These are phyloP conservation scores for Diplodia seriata DNA, from an alignment of 2,329 filamentous ascomycete genomes.

Conservation along the genomic window DNA sequence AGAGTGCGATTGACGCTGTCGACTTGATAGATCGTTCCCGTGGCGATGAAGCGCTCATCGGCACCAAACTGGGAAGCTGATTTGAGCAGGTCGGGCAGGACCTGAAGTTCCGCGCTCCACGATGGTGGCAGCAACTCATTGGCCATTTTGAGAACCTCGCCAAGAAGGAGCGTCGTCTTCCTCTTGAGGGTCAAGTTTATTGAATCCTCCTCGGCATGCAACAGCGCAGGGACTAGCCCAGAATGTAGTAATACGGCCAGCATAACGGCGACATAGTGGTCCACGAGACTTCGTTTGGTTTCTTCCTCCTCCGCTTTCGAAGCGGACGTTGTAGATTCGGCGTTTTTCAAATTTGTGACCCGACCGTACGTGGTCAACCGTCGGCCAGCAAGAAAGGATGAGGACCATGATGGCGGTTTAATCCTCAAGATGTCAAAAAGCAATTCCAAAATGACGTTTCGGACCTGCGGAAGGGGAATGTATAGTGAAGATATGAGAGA, in stretches of 20 bases:
- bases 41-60: conserved; percentile 78
- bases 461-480: conserved; percentile 62
- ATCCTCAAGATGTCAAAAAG: conserved; percentile 85
- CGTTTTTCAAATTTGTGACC: conserved; percentile 80
- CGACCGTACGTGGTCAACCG: conserved; percentile 95
- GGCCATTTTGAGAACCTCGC: conserved; percentile 88
- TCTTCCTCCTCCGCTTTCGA: conserved; percentile 73
- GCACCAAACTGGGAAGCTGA: conserved; percentile 75
- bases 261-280: conserved; percentile 91
- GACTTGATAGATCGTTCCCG: conserved; percentile 94
- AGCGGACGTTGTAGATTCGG: conserved; percentile 54
- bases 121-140: conserved; percentile 81
- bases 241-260: conserved; percentile 84
- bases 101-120: conserved; percentile 84
- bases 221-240: conserved; percentile 65
- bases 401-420: conserved; percentile 93
- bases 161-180: conserved; percentile 88
- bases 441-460: conserved; percentile 85
- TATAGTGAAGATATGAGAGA: conserved; percentile 76
- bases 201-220: conserved; percentile 70
- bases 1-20: conserved; percentile 95
- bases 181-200: conserved; percentile 76
- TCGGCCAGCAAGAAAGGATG: conserved; percentile 90
- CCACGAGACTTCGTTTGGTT: conserved; percentile 75
- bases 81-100: conserved; percentile 84